Evolutionary conservation across 2,329 filamentous ascomycete species (phyloP), one percentile per base, ranked within the genome.

Genomic region (Aspergillus quadrilineatus): DNA sequence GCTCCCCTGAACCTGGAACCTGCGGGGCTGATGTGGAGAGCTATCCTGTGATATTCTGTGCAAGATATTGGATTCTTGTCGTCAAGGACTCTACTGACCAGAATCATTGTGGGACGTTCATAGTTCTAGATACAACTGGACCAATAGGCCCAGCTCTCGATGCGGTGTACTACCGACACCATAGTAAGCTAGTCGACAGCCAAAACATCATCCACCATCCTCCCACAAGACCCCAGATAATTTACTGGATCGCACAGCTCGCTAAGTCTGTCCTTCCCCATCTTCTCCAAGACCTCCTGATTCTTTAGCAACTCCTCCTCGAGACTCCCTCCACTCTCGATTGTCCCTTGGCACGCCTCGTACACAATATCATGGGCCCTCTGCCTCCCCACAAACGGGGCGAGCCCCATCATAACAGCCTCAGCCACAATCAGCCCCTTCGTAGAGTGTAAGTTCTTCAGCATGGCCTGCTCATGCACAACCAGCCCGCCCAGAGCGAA

Each of bases 321-420:
- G 15, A 82, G 63, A 3, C 74, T 71, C 4, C 63, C 69, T 12
- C 75, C 67, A 15, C 68, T 72, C 61, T 82, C 80, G 52, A 80
- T 81, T 43, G 76, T 76, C 59, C 74, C 70, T 58, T 75, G 77
- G 63, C 82, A 85, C 1, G 80, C 80, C 58, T 78, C 77, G 48
- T 85, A 85, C 2, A 85, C 81, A 37, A 82, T 71, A 61, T 84
- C 81, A 65, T 84, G 82, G 2, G 81, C 81, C 15, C 76, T 72
- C 57, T 81, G 79, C 12, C 82, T 72, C 7, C 82, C 82, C 41
- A 82, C 69, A 67, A 78, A 70, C 14, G 76, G 74, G n/a, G 81
- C 82, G 49, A 85, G 71, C 1, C 75, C 78, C 82, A 85, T 84
- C 82, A 85, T 84, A n/a, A 85, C 80, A 2, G 82, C 81, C 69